Conservation (phyloP, 2,329 filamentous ascomycete genomes). For the Triangularia verruculosa region DNA sequence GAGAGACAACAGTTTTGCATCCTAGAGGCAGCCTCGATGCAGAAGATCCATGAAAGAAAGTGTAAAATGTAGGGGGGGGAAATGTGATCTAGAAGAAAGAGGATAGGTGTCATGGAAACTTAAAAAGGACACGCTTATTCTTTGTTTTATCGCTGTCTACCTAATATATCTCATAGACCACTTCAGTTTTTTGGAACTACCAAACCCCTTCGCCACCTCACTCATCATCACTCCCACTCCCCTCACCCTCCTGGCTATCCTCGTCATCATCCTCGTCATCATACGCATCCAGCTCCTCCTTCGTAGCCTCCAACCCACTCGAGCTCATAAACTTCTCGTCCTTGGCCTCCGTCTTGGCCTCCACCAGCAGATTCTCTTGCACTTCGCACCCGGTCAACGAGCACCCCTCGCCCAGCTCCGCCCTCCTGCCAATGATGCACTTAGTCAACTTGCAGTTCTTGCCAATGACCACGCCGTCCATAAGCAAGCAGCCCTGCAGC, state of each 20-base stretch:
- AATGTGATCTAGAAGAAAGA: too few species aligned
- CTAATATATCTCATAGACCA: neutral
- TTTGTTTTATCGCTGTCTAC: too few species aligned
- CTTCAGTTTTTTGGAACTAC: neutral
- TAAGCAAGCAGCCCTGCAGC: slow-evolving; percentile 81
- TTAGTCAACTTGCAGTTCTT: slow-evolving; percentile 81
- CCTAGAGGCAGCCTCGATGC: too few species aligned
- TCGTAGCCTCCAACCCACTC: slow-evolving; percentile 61
- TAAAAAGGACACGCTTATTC: too few species aligned
- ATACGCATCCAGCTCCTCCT: slow-evolving; percentile 56
- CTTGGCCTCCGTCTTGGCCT: slow-evolving; percentile 70
- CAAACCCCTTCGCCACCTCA: neutral
- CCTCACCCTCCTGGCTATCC: slow-evolving; percentile 5
- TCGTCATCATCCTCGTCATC: slow-evolving; percentile 17
- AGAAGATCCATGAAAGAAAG: too few species aligned
- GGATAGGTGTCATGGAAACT: too few species aligned
- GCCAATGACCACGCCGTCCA: slow-evolving; percentile 86
- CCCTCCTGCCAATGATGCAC: slow-evolving; percentile 79
- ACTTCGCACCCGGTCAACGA: slow-evolving; percentile 88
- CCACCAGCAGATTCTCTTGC: slow-evolving; percentile 82
- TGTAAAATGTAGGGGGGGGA: too few species aligned
- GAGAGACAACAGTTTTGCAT: too few species aligned
- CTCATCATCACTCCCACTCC: slow-evolving; percentile 1
- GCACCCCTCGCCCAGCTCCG: slow-evolving; percentile 76
- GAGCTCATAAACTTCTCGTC: slow-evolving; percentile 67